These are phyloP conservation scores for Tripidium arundinaceum DNA, from an alignment of 202 grass and related monocot genomes.

Conservation along the genomic window DNA sequence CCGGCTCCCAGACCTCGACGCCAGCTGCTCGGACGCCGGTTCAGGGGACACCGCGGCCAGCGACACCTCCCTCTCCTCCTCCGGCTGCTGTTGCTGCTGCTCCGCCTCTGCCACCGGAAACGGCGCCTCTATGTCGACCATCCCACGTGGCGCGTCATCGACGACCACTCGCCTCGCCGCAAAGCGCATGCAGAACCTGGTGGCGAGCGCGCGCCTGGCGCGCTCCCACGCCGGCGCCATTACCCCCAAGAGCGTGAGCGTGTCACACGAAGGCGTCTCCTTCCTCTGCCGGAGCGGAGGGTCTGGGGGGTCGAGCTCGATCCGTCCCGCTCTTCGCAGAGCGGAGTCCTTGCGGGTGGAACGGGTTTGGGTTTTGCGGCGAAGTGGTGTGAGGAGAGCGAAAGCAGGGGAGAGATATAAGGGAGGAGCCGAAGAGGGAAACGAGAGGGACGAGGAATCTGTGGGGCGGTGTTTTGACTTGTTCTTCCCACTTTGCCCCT, in stretches of 20 bases:
- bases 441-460: neutral
- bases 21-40: neutral
- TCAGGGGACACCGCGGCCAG: neutral
- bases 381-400: conserved; percentile 28
- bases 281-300: neutral
- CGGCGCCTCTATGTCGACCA: neutral
- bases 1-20: conserved; percentile 28
- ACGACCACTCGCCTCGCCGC: conserved; percentile 10
- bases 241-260: neutral
- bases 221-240: conserved; percentile 63
- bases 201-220: conserved; percentile 39
- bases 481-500: conserved; percentile 31
- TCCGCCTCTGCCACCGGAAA: neutral
- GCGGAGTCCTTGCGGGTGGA: neutral
- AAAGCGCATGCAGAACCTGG: conserved; percentile 40
- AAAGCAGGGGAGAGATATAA: conserved; percentile 31
- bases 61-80: neutral
- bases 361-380: conserved; percentile 17
- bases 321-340: neutral
- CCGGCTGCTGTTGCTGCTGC: neutral
- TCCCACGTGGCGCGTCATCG: neutral
- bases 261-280: neutral
- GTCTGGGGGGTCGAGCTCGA: neutral
- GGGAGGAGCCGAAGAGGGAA: conserved; percentile 6
- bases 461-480: conserved; percentile 8